Percentiles rank a stretch among this genome's conserved stretches.
Conservation (phyloP, 768 basidiomycete genomes). For the Tremella yokohamensis region DNA sequence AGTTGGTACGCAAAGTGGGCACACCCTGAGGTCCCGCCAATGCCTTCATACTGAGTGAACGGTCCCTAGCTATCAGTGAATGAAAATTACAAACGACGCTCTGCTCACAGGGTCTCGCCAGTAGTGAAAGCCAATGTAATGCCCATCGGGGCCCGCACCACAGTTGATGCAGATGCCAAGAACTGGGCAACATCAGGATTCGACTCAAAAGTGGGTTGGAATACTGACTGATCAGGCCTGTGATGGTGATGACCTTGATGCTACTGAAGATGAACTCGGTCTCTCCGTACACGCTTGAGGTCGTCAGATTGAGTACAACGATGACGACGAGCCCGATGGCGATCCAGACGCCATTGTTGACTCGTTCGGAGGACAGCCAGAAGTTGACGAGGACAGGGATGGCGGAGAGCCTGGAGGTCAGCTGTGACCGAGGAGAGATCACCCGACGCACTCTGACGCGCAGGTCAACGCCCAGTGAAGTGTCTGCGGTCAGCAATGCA, state of each 20-base stretch:
- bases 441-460: conserved; percentile 69
- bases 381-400: background rate
- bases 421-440: conserved; percentile 51
- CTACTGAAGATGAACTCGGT: conserved; percentile 64
- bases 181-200: no score
- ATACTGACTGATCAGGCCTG: conserved; percentile 38
- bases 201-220: no score
- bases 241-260: conserved; percentile 38
- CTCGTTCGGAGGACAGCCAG: background rate
- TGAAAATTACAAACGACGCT: no score
- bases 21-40: background rate
- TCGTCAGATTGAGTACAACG: conserved; percentile 15
- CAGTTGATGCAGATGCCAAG: conserved; percentile 16
- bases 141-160: conserved; percentile 13
- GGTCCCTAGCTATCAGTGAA: background rate
- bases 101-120: conserved; percentile 17
- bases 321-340: conserved; percentile 5
- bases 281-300: conserved; percentile 58
- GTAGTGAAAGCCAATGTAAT: conserved; percentile 21
- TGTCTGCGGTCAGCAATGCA: conserved; percentile 46
- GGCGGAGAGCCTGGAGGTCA: conserved; percentile 12
- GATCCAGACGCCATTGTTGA: conserved; percentile 5
- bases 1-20: conserved; percentile 70
- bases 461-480: conserved; percentile 48
- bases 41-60: conserved; percentile 1